phyloP scores from a whole-genome alignment of 139 green algal genomes.

The Chlamydomonas urium region DNA sequence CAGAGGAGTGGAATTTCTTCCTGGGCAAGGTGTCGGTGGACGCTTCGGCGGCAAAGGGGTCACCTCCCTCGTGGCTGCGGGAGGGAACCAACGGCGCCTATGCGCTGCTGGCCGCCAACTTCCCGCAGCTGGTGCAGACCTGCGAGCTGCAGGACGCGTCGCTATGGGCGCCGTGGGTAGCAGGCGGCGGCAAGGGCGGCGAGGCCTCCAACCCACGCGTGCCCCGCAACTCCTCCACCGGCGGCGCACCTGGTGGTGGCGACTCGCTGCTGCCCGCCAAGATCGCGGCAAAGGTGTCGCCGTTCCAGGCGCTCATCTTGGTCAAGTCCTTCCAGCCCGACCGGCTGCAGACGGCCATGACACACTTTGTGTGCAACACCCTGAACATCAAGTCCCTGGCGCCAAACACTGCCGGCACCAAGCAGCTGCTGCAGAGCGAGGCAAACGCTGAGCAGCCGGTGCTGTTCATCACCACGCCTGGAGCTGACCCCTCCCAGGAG shows the following conservation, averaged over 20 bases:
- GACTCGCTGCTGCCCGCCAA: slow-evolving; percentile 2
- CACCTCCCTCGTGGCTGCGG: slow-evolving; percentile 49
- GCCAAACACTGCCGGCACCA: slow-evolving; percentile 19
- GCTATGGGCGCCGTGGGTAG: slow-evolving; percentile 55
- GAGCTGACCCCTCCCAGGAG: slow-evolving; percentile 72
- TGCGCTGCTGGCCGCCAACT: slow-evolving; percentile 36
- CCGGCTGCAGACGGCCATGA: slow-evolving; percentile 52
- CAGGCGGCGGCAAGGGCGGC: slow-evolving; percentile 10
- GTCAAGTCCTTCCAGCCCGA: slow-evolving; percentile 57
- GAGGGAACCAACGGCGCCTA: slow-evolving; percentile 29
- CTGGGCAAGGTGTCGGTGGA: slow-evolving; percentile 41
- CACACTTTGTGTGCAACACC: slow-evolving; percentile 36
- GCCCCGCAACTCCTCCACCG: no score
- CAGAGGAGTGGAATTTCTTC: slow-evolving; percentile 55
- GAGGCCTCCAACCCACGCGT: no score
- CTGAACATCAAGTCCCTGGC: slow-evolving; percentile 40
- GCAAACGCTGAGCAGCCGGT: slow-evolving; percentile 46
- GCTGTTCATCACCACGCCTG: slow-evolving; percentile 72
- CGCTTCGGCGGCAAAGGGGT: neutral
- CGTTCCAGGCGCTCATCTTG: slow-evolving; percentile 60
- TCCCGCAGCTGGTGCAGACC: slow-evolving; percentile 39
- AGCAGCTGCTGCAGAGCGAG: slow-evolving; percentile 29
- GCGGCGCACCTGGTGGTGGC: neutral
- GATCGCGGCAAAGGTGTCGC: slow-evolving; percentile 11
- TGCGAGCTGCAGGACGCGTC: slow-evolving; percentile 39